Percentiles rank a stretch among this genome's conserved stretches.
Evolutionary conservation across 1,284 basidiomycete genomes (phyloP).

Genomic region (Pyrrhoderma noxium): DNA sequence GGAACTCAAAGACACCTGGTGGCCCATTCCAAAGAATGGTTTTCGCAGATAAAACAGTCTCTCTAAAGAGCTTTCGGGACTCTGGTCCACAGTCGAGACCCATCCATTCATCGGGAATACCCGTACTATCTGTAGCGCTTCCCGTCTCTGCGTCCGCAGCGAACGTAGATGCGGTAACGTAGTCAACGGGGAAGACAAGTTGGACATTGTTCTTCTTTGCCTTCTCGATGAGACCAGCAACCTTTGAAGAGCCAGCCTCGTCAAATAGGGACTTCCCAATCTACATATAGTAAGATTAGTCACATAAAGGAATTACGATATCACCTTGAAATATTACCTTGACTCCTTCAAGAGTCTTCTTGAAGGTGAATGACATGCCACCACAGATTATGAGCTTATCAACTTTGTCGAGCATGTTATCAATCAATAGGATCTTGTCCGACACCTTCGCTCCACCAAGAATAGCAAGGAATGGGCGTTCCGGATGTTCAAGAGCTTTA

Average conservation of each 20-base stretch:
- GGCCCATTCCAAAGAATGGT: constrained; percentile 99
- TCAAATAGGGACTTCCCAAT: constrained; percentile 97
- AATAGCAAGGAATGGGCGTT: constrained; percentile 95
- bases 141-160: constrained; percentile 88
- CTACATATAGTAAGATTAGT: constrained; percentile 29
- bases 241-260: constrained; percentile 84
- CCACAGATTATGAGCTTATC: constrained; percentile 95
- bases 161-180: constrained; percentile 92
- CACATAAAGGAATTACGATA: constrained; percentile 1
- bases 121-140: constrained; percentile 70
- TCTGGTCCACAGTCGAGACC: constrained; percentile 87
- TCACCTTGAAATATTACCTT: constrained; percentile 40
- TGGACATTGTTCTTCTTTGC: constrained; percentile 93
- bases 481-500: constrained; percentile 92
- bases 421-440: constrained; percentile 98
- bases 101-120: constrained; percentile 93
- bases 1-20: constrained; percentile 97
- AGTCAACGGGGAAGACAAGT: constrained; percentile 94
- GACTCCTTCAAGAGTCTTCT: constrained; percentile 85
- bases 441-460: constrained; percentile 98
- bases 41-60: constrained; percentile 83
- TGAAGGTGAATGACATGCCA: constrained; percentile 99
- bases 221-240: constrained; percentile 80
- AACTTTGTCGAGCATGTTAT: constrained; percentile 99
- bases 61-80: constrained; percentile 72